phyloP scores from a whole-genome alignment of 768 basidiomycete genomes.

The Ephemerocybe angulata region DNA sequence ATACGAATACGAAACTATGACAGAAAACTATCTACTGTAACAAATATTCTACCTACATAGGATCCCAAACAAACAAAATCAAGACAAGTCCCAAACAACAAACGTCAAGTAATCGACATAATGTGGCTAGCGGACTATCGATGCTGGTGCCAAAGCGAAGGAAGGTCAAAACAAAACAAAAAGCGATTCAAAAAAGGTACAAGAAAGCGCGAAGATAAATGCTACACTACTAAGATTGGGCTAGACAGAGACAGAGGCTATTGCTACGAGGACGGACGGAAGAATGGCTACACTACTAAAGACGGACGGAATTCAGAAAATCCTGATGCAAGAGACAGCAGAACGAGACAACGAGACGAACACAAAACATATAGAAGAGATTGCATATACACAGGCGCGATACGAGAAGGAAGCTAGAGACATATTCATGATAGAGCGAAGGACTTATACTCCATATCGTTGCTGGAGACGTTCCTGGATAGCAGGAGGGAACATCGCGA shows the following conservation, averaged over 20 bases:
- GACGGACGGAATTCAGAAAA: not conserved
- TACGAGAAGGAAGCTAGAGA: not conserved
- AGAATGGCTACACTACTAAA: slow-evolving; percentile 33
- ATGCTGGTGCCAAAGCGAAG: too few relatives aligned
- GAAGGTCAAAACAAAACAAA: too few relatives aligned
- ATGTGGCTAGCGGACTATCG: too few relatives aligned
- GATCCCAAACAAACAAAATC: slow-evolving; percentile 2
- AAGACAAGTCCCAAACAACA: too few relatives aligned
- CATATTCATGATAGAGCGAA: not conserved
- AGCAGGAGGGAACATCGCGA: slow-evolving; percentile 77
- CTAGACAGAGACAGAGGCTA: slow-evolving; percentile 31
- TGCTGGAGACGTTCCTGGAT: slow-evolving; percentile 84
- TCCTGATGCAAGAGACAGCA: slow-evolving; percentile 46
- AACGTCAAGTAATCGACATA: too few relatives aligned
- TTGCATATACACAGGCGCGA: slow-evolving; percentile 3
- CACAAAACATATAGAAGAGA: not conserved
- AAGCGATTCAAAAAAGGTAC: too few relatives aligned
- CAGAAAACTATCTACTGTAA: slow-evolving; percentile 31
- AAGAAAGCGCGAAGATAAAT: too few relatives aligned
- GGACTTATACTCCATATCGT: slow-evolving; percentile 76
- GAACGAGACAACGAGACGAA: slow-evolving; percentile 1
- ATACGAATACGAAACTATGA: not conserved
- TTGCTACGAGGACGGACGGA: slow-evolving; percentile 8
- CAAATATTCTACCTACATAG: not conserved
- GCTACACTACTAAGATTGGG: slow-evolving; percentile 53